A percentile compares a stretch with the other conserved stretches of the same genome.
These are phyloP conservation scores for Insectozyma bohioensis DNA, from an alignment of 1,139 yeast genomes.

Conservation along the genomic window DNA sequence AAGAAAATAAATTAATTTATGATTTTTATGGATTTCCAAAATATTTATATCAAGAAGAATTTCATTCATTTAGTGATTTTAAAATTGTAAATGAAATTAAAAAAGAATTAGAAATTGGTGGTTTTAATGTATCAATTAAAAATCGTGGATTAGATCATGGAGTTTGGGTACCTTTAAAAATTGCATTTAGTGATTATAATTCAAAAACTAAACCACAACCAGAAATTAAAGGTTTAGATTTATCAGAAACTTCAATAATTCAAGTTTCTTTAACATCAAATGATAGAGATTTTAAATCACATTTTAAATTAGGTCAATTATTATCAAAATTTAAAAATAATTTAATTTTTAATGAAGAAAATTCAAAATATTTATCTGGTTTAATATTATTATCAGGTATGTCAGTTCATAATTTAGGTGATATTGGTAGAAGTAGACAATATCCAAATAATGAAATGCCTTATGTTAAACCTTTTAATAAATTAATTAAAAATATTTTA, in stretches of 20 bases:
- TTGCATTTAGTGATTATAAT: conserved; percentile 55
- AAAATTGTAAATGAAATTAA: conserved; percentile 46
- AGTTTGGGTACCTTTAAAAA: conserved; percentile 76
- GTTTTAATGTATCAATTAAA: conserved; percentile 44
- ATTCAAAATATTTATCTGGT: conserved; percentile 37
- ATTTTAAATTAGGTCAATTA: conserved; percentile 55
- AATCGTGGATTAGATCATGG: conserved; percentile 79
- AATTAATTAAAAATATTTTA: conserved; percentile 38
- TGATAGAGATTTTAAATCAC: conserved; percentile 46
- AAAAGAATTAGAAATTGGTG: conserved; percentile 36
- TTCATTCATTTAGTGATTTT: conserved; percentile 47
- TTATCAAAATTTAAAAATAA: conserved; percentile 52
- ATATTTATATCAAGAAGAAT: conserved; percentile 60
- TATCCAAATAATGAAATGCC: conserved; percentile 33
- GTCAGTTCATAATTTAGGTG: conserved; percentile 74
- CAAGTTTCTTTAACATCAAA: conserved; percentile 63
- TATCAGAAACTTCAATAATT: conserved; percentile 51
- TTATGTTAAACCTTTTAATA: conserved; percentile 52
- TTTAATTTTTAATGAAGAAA: conserved; percentile 31
- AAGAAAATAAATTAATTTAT: conserved; percentile 48
- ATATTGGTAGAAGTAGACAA: conserved; percentile 31
- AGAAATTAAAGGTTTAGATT: conserved; percentile 35
- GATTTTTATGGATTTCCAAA: conserved; percentile 75
- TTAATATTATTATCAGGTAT: conserved; percentile 67
- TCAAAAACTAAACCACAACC: conserved; percentile 20